Evolutionary conservation across 352 stramenopile genomes (phyloP).

Genomic region (Phytophthora brassicae): DNA sequence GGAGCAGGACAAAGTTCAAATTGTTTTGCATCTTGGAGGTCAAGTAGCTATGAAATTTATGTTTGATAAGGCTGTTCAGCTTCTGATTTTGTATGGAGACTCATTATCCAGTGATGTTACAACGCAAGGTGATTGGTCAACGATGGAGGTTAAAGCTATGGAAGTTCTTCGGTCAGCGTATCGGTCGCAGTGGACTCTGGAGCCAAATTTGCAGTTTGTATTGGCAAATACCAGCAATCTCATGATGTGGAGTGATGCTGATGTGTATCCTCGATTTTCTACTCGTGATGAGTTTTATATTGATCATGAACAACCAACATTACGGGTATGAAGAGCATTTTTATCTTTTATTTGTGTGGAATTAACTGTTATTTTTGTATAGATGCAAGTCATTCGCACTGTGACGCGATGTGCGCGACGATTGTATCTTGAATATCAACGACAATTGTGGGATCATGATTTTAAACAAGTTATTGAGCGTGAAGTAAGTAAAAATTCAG

Average conservation of each 20-base stretch:
- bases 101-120: constrained; percentile 12
- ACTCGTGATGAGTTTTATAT: constrained; percentile 53
- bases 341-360: too few species aligned
- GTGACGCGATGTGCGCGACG: constrained; percentile 59
- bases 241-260: constrained; percentile 81
- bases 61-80: constrained; percentile 66
- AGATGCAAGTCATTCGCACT: constrained; percentile 79
- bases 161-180: constrained; percentile 68
- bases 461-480: constrained; percentile 44
- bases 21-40: constrained; percentile 68
- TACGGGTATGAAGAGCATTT: constrained; percentile 29
- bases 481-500: constrained; percentile 25
- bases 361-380: not conserved
- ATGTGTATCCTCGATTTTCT: constrained; percentile 73
- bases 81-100: constrained; percentile 61
- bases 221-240: constrained; percentile 72
- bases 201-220: constrained; percentile 44
- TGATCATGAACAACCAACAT: constrained; percentile 59
- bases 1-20: constrained; percentile 29
- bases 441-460: constrained; percentile 72
- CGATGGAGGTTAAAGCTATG: constrained; percentile 49
- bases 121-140: constrained; percentile 31
- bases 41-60: constrained; percentile 67
- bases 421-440: constrained; percentile 80
- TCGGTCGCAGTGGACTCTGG: constrained; percentile 66